Evolutionary conservation across 441 rosid species (phyloP).

Genomic region (Raphanus hybrid): DNA sequence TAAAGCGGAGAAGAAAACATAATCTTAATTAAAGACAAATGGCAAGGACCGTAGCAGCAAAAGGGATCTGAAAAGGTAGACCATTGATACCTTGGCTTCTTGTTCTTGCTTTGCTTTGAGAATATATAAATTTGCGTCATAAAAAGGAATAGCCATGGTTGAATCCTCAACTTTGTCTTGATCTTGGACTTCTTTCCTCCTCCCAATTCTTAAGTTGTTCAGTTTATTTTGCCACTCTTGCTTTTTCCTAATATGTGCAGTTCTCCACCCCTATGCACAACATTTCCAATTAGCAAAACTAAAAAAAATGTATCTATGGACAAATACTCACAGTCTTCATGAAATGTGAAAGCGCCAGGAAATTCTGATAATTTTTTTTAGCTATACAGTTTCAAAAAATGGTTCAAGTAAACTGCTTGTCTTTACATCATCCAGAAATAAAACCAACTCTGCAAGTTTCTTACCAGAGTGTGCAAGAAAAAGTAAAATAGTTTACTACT

Average conservation of each 20-base stretch:
- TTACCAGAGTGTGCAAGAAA: not conserved
- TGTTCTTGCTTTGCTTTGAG: slow-evolving; percentile 70
- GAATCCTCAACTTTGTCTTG: slow-evolving; percentile 61
- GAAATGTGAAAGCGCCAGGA: too few species aligned
- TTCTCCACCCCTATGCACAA: slow-evolving; percentile 59
- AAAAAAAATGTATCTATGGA: not conserved
- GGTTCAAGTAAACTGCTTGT: not conserved
- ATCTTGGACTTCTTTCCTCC: slow-evolving; percentile 63
- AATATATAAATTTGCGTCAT: slow-evolving; percentile 68
- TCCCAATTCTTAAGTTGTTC: slow-evolving; percentile 66
- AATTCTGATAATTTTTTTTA: not conserved
- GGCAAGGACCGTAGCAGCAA: not conserved
- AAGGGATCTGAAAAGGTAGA: slow-evolving; percentile 11
- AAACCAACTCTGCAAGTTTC: not conserved
- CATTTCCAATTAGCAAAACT: slow-evolving; percentile 20
- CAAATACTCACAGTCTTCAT: slow-evolving; percentile 12
- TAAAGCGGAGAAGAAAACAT: not conserved
- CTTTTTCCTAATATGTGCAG: slow-evolving; percentile 61
- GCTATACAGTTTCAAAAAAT: not conserved
- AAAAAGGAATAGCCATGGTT: slow-evolving; percentile 68
- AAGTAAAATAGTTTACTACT: slow-evolving; percentile 10
- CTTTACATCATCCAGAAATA: not conserved
- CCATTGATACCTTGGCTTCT: slow-evolving; percentile 73
- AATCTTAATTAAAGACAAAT: not conserved
- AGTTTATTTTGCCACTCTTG: slow-evolving; percentile 88